phyloP scores from a whole-genome alignment of 2,329 filamentous ascomycete genomes.

The Ascochyta viciae-villosae region DNA sequence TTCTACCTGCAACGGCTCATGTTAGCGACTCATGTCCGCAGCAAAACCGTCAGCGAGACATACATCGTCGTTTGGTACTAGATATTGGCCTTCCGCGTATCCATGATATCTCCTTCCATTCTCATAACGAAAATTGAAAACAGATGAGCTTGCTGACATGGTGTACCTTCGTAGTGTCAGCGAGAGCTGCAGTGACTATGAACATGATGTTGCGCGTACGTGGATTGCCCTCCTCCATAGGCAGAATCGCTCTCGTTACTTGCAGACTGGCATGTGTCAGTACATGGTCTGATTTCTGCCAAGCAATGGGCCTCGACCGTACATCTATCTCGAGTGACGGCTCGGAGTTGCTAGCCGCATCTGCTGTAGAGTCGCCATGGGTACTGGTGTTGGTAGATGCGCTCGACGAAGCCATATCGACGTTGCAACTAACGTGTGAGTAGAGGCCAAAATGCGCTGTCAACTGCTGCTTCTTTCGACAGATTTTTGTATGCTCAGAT shows the following conservation, averaged over 20 bases:
- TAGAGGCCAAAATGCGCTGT: too few relatives aligned
- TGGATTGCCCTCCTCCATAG: slow-evolving; percentile 32
- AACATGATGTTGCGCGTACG: slow-evolving; percentile 14
- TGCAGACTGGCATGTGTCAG: slow-evolving; percentile 13
- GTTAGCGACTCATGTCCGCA: slow-evolving; percentile 3
- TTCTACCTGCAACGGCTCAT: slow-evolving; percentile 27
- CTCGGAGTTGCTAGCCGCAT: slow-evolving; percentile 33
- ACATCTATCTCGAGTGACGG: slow-evolving; percentile 40
- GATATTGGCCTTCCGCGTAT: slow-evolving; percentile 42
- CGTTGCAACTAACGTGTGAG: neutral
- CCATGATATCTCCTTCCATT: slow-evolving; percentile 43
- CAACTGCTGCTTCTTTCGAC: neutral
- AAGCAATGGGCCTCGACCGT: neutral
- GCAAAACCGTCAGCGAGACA: neutral
- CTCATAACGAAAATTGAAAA: slow-evolving; percentile 41
- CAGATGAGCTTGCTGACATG: slow-evolving; percentile 41
- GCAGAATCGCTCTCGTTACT: slow-evolving; percentile 41
- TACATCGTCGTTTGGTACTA: slow-evolving; percentile 44
- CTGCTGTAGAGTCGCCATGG: slow-evolving; percentile 2
- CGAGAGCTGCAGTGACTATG: neutral
- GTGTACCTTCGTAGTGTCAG: slow-evolving; percentile 28
- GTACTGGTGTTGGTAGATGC: neutral
- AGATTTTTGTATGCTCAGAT: neutral
- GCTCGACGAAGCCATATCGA: slow-evolving; percentile 5
- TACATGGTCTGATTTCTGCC: neutral